phyloP scores from a whole-genome alignment of 2,329 filamentous ascomycete species.

The Diaporthe batatas region DNA sequence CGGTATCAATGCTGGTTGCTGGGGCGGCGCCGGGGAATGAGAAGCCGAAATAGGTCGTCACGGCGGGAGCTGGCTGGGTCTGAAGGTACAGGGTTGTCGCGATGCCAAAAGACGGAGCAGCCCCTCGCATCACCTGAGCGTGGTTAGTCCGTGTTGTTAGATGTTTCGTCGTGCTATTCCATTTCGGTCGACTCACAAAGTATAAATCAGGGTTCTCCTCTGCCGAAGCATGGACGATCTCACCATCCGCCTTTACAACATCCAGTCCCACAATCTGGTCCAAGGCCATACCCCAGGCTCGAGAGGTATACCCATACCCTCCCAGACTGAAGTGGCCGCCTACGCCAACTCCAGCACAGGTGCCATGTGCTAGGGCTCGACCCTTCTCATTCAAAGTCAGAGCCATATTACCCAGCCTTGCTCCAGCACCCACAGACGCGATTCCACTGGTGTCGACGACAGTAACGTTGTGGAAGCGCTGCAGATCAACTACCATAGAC shows the following conservation, averaged over 20 bases:
- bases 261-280: conserved; percentile 68
- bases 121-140: background rate
- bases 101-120: background rate
- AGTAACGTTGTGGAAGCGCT: conserved; percentile 64
- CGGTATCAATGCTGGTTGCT: background rate
- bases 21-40: background rate
- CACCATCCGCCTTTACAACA: conserved; percentile 68
- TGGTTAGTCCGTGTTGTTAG: background rate
- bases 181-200: conserved; percentile 54
- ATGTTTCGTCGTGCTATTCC: background rate
- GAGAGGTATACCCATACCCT: conserved; percentile 67
- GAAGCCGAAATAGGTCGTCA: conserved; percentile 10
- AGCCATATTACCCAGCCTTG: conserved; percentile 64
- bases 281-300: conserved; percentile 69
- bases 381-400: conserved; percentile 60
- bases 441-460: conserved; percentile 66
- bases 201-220: conserved; percentile 66
- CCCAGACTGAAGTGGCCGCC: conserved; percentile 71
- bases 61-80: background rate
- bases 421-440: conserved; percentile 67
- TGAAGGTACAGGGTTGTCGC: background rate
- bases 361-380: conserved; percentile 70
- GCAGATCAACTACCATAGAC: conserved; percentile 66
- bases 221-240: conserved; percentile 61
- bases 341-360: conserved; percentile 69